These are phyloP conservation scores for Passalora sequoiae DNA, from an alignment of 2,329 filamentous ascomycete genomes.

Conservation along the genomic window DNA sequence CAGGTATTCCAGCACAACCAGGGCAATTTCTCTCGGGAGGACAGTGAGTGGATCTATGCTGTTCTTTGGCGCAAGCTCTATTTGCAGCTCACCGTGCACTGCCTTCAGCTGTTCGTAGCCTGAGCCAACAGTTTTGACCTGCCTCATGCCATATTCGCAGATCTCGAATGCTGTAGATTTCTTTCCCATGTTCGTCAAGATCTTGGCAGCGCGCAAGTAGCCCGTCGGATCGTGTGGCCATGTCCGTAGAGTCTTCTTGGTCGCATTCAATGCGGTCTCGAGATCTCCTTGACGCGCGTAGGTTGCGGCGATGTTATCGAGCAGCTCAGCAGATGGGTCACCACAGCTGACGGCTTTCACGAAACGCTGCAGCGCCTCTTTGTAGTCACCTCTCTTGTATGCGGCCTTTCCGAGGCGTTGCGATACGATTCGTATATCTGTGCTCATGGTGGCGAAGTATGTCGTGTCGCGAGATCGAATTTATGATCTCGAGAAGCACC, in stretches of 20 bases:
- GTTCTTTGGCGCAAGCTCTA: slow-evolving; percentile 39
- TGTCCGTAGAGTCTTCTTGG: slow-evolving; percentile 52
- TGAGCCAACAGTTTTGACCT: slow-evolving; percentile 40
- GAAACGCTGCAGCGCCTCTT: slow-evolving; percentile 38
- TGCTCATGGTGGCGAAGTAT: slow-evolving; percentile 4
- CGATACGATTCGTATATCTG: slow-evolving; percentile 6
- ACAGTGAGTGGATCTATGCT: slow-evolving; percentile 49
- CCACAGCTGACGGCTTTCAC: slow-evolving; percentile 28
- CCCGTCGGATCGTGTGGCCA: slow-evolving; percentile 51
- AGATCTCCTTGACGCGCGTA: slow-evolving; percentile 50
- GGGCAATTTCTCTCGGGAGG: slow-evolving; percentile 52
- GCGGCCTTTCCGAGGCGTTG: slow-evolving; percentile 40
- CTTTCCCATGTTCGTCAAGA: slow-evolving; percentile 47
- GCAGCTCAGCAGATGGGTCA: slow-evolving; percentile 35
- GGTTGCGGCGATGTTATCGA: slow-evolving; percentile 53
- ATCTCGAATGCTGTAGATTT: slow-evolving; percentile 50
- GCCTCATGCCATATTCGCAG: slow-evolving; percentile 55
- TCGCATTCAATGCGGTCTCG: slow-evolving; percentile 51
- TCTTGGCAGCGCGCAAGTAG: slow-evolving; percentile 52
- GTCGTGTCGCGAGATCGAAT: too few relatives aligned
- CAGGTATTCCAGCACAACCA: slow-evolving; percentile 49
- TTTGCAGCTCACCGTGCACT: slow-evolving; percentile 45
- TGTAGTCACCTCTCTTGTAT: slow-evolving; percentile 42
- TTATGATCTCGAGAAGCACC: background rate
- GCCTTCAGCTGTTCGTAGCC: slow-evolving; percentile 29